Evolutionary conservation across 106 monocot genomes (phyloP).

Genomic region (Dendrobium officinale): DNA sequence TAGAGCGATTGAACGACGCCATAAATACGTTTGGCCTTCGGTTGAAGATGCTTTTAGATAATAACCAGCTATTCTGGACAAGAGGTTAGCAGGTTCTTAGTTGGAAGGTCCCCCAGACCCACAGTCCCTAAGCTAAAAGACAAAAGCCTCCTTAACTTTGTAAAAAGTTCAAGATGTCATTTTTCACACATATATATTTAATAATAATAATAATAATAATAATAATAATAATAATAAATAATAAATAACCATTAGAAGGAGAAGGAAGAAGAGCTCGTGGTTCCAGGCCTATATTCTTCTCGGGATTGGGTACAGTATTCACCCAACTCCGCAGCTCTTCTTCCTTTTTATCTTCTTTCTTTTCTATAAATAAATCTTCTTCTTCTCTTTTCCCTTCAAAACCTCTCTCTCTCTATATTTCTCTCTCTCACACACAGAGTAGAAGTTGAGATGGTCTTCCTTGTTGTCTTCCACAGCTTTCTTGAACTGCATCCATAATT

Average conservation of each 20-base stretch:
- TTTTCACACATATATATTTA: no score
- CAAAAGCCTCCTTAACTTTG: no score
- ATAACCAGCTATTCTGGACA: no score
- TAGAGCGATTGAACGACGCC: no score
- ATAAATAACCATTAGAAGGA: neutral
- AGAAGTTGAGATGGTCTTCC: conserved; percentile 9
- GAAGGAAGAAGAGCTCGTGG: neutral
- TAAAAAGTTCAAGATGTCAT: no score
- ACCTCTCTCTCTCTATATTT: neutral
- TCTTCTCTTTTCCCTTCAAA: neutral
- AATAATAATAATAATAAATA: no score
- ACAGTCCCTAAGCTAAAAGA: no score
- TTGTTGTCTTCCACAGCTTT: conserved; percentile 84
- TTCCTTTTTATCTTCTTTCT: neutral
- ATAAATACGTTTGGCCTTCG: no score
- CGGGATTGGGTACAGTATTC: conserved; percentile 8
- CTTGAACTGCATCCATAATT: conserved; percentile 55
- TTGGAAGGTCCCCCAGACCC: no score
- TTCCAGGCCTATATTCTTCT: conserved; percentile 8
- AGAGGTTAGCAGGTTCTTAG: no score
- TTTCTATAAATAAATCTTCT: neutral
- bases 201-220: no score
- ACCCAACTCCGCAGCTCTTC: neutral
- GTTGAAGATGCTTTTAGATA: no score
- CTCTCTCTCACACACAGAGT: neutral